Conservation (phyloP, 129 eudicot species). For the Solidago caesia region DNA sequence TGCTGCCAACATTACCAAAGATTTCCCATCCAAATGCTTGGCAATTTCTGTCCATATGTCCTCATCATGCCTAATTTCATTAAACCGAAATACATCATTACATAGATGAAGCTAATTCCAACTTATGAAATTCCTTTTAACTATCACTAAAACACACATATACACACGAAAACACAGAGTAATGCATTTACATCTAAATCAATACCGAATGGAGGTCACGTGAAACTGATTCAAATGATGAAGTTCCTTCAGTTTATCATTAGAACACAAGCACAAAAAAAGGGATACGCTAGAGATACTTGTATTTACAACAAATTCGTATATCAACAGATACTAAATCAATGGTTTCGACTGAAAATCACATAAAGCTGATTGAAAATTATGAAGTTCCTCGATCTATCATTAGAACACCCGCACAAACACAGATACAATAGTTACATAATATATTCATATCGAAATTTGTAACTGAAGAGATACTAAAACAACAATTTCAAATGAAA, state of each 20-base stretch:
- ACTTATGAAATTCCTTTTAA: neutral
- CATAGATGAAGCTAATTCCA: slow-evolving; percentile 1
- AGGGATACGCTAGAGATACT: neutral
- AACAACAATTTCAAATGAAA: slow-evolving; percentile 1
- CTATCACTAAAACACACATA: slow-evolving; percentile 16
- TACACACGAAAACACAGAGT: neutral
- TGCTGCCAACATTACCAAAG: slow-evolving; percentile 78
- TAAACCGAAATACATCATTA: slow-evolving; percentile 24
- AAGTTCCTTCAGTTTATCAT: neutral
- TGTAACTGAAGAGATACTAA: neutral
- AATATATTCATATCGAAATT: neutral
- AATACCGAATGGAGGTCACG: too few relatives aligned
- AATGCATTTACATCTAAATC: neutral
- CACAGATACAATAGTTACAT: neutral
- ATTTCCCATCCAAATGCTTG: slow-evolving; percentile 80
- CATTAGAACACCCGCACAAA: neutral
- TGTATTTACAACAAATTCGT: neutral
- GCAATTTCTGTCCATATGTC: slow-evolving; percentile 95
- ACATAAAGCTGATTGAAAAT: neutral
- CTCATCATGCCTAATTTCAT: slow-evolving; percentile 57
- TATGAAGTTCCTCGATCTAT: neutral
- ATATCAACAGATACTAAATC: neutral
- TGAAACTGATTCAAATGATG: too few relatives aligned
- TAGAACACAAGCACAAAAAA: neutral
- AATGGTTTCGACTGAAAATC: slow-evolving; percentile 9